Evolutionary conservation across 345 rosid species (phyloP).

Genomic region (Eutrema japonicum): DNA sequence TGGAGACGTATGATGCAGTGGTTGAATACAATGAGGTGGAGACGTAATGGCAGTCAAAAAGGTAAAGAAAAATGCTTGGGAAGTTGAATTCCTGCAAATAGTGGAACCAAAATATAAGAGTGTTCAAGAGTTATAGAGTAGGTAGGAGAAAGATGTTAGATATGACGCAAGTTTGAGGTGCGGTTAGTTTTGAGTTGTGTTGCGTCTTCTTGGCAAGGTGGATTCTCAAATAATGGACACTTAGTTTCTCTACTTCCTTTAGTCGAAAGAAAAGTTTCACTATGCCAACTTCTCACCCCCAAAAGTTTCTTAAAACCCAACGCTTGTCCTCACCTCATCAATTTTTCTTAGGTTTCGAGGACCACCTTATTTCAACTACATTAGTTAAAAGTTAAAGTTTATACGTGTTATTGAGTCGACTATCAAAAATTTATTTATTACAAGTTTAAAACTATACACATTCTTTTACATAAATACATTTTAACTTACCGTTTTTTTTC

Average conservation of each 20-base stretch:
- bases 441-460: no score
- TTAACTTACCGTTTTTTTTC: no score
- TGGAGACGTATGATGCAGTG: constrained; percentile 77
- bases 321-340: constrained; percentile 33
- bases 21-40: constrained; percentile 50
- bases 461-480: no score
- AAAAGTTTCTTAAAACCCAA: constrained; percentile 7
- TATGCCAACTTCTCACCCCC: constrained; percentile 11
- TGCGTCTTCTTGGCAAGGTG: constrained; percentile 23
- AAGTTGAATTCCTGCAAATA: constrained; percentile 2
- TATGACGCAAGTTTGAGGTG: constrained; percentile 36
- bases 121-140: constrained; percentile 31
- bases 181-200: constrained; percentile 5
- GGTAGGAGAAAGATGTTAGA: constrained; percentile 28
- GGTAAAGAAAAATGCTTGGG: constrained; percentile 22
- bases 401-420: no score
- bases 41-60: constrained; percentile 10
- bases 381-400: neutral
- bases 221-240: constrained; percentile 27
- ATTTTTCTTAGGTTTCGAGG: constrained; percentile 1
- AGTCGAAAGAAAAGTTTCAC: constrained; percentile 5
- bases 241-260: constrained; percentile 19
- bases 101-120: constrained; percentile 11
- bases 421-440: no score
- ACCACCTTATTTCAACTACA: constrained; percentile 27